phyloP scores from a whole-genome alignment of 2,329 filamentous ascomycete species.

The Rutstroemia sp. region DNA sequence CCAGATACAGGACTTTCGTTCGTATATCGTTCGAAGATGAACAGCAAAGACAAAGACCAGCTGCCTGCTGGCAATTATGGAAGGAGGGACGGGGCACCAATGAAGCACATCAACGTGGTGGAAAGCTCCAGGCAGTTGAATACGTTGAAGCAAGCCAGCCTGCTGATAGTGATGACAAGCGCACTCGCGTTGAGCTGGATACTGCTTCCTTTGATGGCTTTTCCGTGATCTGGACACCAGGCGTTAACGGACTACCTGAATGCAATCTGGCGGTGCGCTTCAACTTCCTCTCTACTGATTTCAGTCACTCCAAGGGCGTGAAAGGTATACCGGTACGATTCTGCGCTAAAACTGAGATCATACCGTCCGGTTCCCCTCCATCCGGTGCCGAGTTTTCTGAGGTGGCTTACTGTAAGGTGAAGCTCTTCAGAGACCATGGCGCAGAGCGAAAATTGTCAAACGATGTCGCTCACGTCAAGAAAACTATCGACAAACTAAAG shows the following conservation, averaged over 20 bases:
- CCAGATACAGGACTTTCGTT: constrained; percentile 81
- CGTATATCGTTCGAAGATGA: constrained; percentile 98
- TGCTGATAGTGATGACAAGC: constrained; percentile 55
- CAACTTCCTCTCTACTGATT: constrained; percentile 97
- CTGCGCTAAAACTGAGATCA: constrained; percentile 77
- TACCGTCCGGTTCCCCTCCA: constrained; percentile 46
- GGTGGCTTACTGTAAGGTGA: constrained; percentile 92
- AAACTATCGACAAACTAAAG: constrained; percentile 92
- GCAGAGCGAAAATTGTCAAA: constrained; percentile 93
- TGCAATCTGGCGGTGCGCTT: constrained; percentile 88
- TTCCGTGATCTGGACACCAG: constrained; percentile 80
- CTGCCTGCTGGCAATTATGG: constrained; percentile 84
- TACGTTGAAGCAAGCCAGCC: constrained; percentile 66
- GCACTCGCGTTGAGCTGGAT: constrained; percentile 63
- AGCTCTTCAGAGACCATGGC: constrained; percentile 92
- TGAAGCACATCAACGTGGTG: constrained; percentile 88
- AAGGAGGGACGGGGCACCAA: constrained; percentile 95
- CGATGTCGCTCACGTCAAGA: constrained; percentile 90
- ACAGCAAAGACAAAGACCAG: constrained; percentile 77
- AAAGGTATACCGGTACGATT: constrained; percentile 93
- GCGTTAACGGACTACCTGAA: constrained; percentile 59
- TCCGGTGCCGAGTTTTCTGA: constrained; percentile 49
- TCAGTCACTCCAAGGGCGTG: constrained; percentile 96
- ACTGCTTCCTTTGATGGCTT: constrained; percentile 88
- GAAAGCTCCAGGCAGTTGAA: constrained; percentile 89